Percentiles rank a stretch among this genome's conserved stretches.
Evolutionary conservation across 2,329 filamentous ascomycete genomes (phyloP).

Genomic region (Epichloe sibirici): DNA sequence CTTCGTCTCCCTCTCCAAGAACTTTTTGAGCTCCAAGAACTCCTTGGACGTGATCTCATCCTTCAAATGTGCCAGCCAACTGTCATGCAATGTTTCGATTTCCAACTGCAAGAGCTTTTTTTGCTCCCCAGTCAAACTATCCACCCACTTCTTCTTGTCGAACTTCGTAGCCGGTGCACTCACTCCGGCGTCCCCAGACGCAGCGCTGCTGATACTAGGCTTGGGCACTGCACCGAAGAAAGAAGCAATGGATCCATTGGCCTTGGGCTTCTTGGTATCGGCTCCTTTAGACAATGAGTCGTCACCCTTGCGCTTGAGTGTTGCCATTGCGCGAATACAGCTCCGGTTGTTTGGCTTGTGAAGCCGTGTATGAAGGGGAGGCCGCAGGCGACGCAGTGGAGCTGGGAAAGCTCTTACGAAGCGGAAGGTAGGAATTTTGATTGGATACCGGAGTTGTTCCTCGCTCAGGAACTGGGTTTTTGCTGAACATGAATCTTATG

Average conservation of each 20-base stretch:
- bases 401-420: neutral
- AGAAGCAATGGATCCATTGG: slow-evolving; percentile 69
- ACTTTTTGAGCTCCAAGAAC: slow-evolving; percentile 80
- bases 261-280: slow-evolving; percentile 59
- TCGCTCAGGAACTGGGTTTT: neutral
- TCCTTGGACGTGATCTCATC: slow-evolving; percentile 69
- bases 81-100: slow-evolving; percentile 83
- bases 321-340: slow-evolving; percentile 30
- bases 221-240: slow-evolving; percentile 69
- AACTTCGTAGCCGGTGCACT: slow-evolving; percentile 44
- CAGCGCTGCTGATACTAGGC: slow-evolving; percentile 11
- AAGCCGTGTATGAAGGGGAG: neutral
- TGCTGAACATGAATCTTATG: neutral
- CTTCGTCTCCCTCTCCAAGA: slow-evolving; percentile 66
- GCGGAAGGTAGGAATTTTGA: neutral
- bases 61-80: slow-evolving; percentile 81
- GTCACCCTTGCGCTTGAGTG: slow-evolving; percentile 53
- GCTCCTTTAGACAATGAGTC: slow-evolving; percentile 28
- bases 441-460: neutral
- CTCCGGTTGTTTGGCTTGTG: neutral
- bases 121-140: slow-evolving; percentile 67
- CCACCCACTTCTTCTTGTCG: slow-evolving; percentile 85
- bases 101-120: slow-evolving; percentile 73
- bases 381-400: neutral
- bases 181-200: slow-evolving; percentile 16